Evolutionary conservation across 257 asterid genomes (phyloP).

Genomic region (Solanum ahanhuiri): DNA sequence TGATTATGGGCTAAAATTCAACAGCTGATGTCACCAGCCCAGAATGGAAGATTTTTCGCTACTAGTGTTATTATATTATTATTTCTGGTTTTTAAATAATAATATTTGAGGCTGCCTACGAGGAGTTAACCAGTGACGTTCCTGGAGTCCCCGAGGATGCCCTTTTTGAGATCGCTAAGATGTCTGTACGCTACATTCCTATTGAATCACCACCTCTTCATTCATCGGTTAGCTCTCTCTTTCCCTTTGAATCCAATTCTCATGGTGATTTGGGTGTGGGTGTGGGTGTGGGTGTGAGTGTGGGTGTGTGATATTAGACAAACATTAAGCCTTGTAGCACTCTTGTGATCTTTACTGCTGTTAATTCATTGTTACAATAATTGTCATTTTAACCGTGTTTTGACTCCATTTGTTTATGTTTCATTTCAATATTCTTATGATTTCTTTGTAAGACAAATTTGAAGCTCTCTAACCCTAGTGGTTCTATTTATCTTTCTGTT

Average conservation of each 20-base stretch:
- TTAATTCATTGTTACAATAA: background rate
- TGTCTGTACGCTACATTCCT: constrained; percentile 55
- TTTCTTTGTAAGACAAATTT: background rate
- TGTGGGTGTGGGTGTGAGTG: background rate
- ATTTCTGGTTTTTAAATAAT: background rate
- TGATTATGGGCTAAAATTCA: background rate
- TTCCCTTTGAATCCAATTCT: background rate
- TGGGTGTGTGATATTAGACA: background rate
- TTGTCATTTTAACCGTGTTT: background rate
- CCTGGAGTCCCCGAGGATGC: constrained; percentile 55
- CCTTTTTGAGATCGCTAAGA: constrained; percentile 74
- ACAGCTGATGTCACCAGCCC: background rate
- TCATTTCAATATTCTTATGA: background rate
- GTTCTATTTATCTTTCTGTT: background rate
- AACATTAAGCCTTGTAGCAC: background rate
- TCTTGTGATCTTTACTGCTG: background rate
- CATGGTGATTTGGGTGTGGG: background rate
- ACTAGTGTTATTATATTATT: background rate
- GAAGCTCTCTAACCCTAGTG: background rate
- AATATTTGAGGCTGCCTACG: constrained; percentile 83
- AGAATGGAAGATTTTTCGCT: background rate
- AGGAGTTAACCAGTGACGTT: constrained; percentile 66
- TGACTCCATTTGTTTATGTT: background rate
- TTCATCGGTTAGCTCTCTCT: constrained; percentile 44
- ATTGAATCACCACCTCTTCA: constrained; percentile 45